phyloP scores from a whole-genome alignment of 768 basidiomycete species.

The Melanogaster broomeanus region DNA sequence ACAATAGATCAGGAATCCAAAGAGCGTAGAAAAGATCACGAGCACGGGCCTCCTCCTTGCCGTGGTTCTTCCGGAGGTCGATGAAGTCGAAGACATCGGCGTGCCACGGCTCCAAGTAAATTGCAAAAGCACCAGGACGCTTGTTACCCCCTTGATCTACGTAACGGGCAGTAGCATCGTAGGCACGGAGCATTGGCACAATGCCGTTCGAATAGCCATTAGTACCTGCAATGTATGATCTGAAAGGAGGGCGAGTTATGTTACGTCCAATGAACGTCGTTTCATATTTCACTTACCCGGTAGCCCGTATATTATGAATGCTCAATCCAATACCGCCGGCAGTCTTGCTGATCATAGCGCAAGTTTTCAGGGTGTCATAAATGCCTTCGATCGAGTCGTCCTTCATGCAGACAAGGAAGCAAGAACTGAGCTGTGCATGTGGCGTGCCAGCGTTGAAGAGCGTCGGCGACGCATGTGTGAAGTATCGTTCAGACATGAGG shows the following conservation, averaged over 20 bases:
- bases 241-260: conserved; percentile 28
- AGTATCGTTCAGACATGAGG: conserved; percentile 97
- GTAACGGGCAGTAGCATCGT: conserved; percentile 96
- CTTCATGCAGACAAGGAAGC: conserved; percentile 98
- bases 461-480: conserved; percentile 97
- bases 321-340: conserved; percentile 96
- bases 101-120: conserved; percentile 99
- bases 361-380: conserved; percentile 97
- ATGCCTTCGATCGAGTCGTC: conserved; percentile 99
- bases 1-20: conserved; percentile 98
- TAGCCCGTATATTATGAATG: conserved; percentile 96
- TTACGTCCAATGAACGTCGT: background rate
- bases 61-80: conserved; percentile 97
- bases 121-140: conserved; percentile 96
- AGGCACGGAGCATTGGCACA: conserved; percentile 98
- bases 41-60: conserved; percentile 96
- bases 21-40: conserved; percentile 97
- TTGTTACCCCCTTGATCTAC: conserved; percentile 99
- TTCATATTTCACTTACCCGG: conserved; percentile 60
- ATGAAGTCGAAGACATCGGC: conserved; percentile 97
- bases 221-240: conserved; percentile 98
- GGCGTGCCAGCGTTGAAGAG: conserved; percentile 99
- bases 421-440: conserved; percentile 91
- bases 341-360: conserved; percentile 99
- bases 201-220: conserved; percentile 99